A percentile compares a stretch with the other conserved stretches of the same genome.
Conservation (phyloP, 768 basidiomycete genomes). For the Gyrodon lividus region DNA sequence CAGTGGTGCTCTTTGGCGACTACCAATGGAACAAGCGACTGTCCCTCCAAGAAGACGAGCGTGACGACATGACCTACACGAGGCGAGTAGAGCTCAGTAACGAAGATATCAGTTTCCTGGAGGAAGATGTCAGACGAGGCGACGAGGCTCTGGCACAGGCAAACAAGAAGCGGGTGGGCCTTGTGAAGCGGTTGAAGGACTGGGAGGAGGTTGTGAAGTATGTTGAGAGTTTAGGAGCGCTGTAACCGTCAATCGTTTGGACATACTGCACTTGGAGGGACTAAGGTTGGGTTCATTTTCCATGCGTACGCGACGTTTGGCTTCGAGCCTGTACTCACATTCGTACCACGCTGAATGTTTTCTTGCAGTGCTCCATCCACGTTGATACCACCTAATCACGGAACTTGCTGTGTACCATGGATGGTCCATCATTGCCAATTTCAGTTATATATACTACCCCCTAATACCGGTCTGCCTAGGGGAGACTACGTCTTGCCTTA, state of each 20-base stretch:
- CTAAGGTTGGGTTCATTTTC: background rate
- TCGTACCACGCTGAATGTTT: background rate
- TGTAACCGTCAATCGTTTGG: background rate
- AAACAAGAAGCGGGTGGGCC: conserved; percentile 36
- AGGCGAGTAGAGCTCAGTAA: conserved; percentile 43
- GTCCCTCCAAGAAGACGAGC: conserved; percentile 43
- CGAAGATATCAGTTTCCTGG: conserved; percentile 55
- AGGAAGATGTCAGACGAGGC: conserved; percentile 37
- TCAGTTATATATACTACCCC: background rate
- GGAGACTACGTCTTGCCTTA: too few relatives aligned
- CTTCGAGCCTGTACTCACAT: too few relatives aligned
- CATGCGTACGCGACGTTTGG: background rate
- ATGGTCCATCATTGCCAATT: background rate
- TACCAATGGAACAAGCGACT: conserved; percentile 74
- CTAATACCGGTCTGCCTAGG: too few relatives aligned
- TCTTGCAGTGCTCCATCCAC: background rate
- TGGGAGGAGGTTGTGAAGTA: conserved; percentile 60
- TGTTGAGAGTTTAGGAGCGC: conserved; percentile 32
- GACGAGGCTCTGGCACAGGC: conserved; percentile 46
- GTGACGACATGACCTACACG: conserved; percentile 55
- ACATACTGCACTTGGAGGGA: background rate
- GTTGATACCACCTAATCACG: background rate
- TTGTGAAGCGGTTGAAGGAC: conserved; percentile 53
- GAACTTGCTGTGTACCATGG: background rate
- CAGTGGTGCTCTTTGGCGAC: conserved; percentile 70